Base-by-base conservation (phyloP, 2,329 filamentous ascomycete genomes). In the Phyllosticta citribraziliensis region DNA sequence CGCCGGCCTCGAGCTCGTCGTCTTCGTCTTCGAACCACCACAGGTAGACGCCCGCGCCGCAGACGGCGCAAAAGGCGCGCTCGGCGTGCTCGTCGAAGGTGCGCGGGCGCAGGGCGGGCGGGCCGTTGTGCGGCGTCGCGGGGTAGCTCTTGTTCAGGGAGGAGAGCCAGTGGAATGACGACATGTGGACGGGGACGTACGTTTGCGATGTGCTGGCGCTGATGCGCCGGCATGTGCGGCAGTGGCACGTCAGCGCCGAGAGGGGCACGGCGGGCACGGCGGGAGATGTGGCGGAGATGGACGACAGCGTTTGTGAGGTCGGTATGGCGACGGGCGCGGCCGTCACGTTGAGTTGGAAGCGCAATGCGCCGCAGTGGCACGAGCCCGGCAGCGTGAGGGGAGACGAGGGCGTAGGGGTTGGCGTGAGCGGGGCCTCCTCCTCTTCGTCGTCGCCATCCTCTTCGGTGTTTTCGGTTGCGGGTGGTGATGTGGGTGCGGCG, bases 1-100 rank as follows among this genome's bases (percentile, higher is more conserved):
- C 40, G 17, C 40, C 40, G 12, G 40, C 14, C 40, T 47, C 40
- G 40, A n/a, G 12, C 40, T 17, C 17, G 14, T 47, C 40, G 14
- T 47, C 40, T 5, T 47, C 40, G 40, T 47, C 40, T n/a, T 47
- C 40, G 40, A 47, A 47, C 40, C 40, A 60, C 20, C 52, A 53
- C 33, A 60, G 54, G 17, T 47, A 60, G 30, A 60, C 57, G 5
- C 52, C 52, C 0, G 52, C 30, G 10, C 57, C 57, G 22, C 57
- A 60, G 1, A n/a, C 10, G 8, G 52, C 33, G 33, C 57, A 60
- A n/a, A 60, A 60, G n/a, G 57, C 52, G 40, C 40, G 40, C 40
- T 47, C 40, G 40, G 40, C 40, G 40, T 47, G 40, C 17, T 47
- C 40, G 40, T 47, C 40, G 14, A 47, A 47, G 3, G 40, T 47